Conservation (phyloP, 352 stramenopile species). For the Pseudoperonospora humuli region DNA sequence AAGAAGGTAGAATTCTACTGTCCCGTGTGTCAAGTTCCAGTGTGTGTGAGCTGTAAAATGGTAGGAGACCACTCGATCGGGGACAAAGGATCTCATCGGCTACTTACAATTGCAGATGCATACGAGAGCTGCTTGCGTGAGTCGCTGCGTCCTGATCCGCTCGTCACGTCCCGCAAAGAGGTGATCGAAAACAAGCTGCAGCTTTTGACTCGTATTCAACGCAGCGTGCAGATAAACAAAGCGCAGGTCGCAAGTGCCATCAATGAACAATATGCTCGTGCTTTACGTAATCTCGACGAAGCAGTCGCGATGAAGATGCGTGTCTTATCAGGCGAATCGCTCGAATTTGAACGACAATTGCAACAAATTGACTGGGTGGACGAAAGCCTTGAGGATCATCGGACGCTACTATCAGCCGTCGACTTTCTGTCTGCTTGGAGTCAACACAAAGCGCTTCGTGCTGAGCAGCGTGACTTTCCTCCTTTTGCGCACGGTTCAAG, state of each 20-base stretch:
- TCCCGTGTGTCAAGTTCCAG: conserved; percentile 39
- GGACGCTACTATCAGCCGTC: no score
- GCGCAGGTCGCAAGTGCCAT: conserved; percentile 42
- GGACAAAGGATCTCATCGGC: no score
- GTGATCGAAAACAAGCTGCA: conserved; percentile 56
- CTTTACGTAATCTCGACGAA: conserved; percentile 36
- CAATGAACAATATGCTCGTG: conserved; percentile 39
- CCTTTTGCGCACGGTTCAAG: no score
- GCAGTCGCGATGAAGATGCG: conserved; percentile 36
- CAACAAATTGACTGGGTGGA: no score
- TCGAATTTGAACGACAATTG: no score
- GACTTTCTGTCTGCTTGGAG: no score
- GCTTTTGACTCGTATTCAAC: conserved; percentile 28
- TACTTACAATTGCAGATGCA: no score
- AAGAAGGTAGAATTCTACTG: conserved; percentile 80
- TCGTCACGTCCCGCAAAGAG: conserved; percentile 55
- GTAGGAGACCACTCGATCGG: conserved; percentile 73
- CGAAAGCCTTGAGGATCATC: no score
- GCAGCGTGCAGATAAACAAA: conserved; percentile 34
- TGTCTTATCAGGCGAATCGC: conserved; percentile 43
- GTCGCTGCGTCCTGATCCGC: conserved; percentile 48
- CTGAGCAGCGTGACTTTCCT: no score
- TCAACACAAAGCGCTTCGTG: no score
- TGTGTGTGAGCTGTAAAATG: conserved; percentile 81
- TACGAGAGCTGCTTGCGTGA: conserved; percentile 62